Evolutionary conservation across 2,329 filamentous ascomycete species (phyloP).

Genomic region (Shiraia sp.): DNA sequence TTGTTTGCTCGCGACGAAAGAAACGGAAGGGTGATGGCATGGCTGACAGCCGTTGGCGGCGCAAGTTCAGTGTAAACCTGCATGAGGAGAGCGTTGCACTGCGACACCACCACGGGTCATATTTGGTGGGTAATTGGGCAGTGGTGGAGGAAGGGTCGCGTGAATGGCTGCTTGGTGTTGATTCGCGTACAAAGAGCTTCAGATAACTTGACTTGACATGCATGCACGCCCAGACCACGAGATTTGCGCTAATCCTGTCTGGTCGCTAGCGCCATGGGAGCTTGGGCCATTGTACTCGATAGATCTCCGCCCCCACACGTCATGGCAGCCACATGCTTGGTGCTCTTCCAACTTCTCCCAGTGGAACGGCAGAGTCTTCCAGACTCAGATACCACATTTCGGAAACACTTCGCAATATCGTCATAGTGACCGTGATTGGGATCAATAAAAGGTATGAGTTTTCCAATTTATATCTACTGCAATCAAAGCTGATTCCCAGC

Average conservation of each 20-base stretch:
- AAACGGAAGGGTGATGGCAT: conserved; percentile 80
- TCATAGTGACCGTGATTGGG: too few relatives aligned
- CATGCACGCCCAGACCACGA: too few relatives aligned
- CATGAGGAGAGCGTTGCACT: conserved; percentile 58
- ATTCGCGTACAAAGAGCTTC: conserved; percentile 24
- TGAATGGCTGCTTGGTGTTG: conserved; percentile 15
- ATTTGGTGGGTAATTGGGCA: conserved; percentile 1
- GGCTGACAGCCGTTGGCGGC: conserved; percentile 90
- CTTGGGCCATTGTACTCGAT: background rate
- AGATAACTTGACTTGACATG: too few relatives aligned
- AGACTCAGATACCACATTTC: background rate
- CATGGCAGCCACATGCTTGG: background rate
- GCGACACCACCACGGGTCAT: conserved; percentile 20
- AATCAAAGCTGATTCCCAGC: too few relatives aligned
- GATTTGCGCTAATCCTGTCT: too few relatives aligned
- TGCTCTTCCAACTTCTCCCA: too few relatives aligned
- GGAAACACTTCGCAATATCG: too few relatives aligned
- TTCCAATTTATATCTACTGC: too few relatives aligned
- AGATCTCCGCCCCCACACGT: background rate
- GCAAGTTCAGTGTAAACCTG: conserved; percentile 97
- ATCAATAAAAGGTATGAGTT: background rate
- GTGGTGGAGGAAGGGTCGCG: conserved; percentile 6
- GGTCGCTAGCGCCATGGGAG: too few relatives aligned
- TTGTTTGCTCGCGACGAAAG: conserved; percentile 76
- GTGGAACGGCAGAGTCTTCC: background rate